Percentiles rank a stretch among this genome's conserved stretches.
These are phyloP conservation scores for Fusarium tuaranense DNA, from an alignment of 2,329 filamentous ascomycete species.

Conservation along the genomic window DNA sequence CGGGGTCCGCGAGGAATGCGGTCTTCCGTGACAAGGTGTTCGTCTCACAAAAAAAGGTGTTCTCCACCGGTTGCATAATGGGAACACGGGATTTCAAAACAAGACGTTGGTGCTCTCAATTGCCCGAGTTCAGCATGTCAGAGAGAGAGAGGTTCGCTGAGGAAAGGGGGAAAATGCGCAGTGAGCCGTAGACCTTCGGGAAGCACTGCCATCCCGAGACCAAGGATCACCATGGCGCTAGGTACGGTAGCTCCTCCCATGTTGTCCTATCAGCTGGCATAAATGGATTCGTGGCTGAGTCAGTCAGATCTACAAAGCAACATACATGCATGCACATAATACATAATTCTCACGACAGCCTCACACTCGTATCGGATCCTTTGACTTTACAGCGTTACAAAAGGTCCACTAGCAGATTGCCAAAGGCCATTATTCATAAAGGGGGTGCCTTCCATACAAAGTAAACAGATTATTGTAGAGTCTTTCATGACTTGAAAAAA, in stretches of 20 bases:
- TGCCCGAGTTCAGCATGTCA: neutral
- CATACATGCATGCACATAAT: constrained; percentile 4
- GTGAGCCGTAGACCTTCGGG: constrained; percentile 1
- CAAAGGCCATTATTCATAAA: neutral
- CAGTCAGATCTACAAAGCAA: constrained; percentile 2
- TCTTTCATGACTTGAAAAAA: neutral
- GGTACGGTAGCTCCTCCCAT: neutral
- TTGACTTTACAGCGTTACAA: neutral
- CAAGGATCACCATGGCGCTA: neutral
- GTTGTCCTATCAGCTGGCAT: neutral
- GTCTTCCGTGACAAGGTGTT: constrained; percentile 24
- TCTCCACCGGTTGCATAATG: constrained; percentile 36
- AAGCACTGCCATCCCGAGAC: constrained; percentile 9
- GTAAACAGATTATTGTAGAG: neutral
- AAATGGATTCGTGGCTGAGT: neutral
- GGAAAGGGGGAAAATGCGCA: neutral
- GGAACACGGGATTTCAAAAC: constrained; percentile 11
- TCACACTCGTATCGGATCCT: neutral
- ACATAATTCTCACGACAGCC: constrained; percentile 10
- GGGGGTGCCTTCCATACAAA: neutral
- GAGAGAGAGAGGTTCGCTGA: neutral
- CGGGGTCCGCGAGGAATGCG: constrained; percentile 40
- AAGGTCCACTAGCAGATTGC: neutral
- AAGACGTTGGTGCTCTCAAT: constrained; percentile 1
- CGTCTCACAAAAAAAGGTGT: constrained; percentile 1